Base-by-base conservation (phyloP, 2,329 filamentous ascomycete species). In the Trichoderma koningii region DNA sequence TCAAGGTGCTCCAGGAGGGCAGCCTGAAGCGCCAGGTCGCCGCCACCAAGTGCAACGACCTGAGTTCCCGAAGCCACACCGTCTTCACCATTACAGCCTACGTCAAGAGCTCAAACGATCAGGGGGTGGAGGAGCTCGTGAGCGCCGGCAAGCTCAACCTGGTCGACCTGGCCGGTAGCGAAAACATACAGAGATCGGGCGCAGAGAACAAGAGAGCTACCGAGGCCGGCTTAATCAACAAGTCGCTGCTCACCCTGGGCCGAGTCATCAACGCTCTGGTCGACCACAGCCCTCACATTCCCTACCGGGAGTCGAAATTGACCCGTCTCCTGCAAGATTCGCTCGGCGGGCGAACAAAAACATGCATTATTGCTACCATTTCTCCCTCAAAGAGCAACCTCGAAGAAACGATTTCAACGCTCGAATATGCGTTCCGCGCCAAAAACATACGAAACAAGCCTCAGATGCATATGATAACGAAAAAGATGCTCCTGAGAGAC, bases 371-470 rank as follows among this genome's bases (percentile, higher is more conserved):
- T 73, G 95, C 95, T 6, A 99, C 95, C 0, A 85, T 99, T 47
- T 98, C 95, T 2, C 93, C 95, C 1, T 92, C 93, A 7, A 96
- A 95, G 77, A 93, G 89, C 77, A 99, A 98, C 71, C 82, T 99
- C 1, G 95, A 99, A 73, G 95, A 99, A 77, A 99, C 96, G 0
- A 98, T 99, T 66, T 98, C 95, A 0, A 99, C 96, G 0, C 84
- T 99, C 1, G 95, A 99, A 76, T 99, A 99, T 74, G 96, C 95
- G 12, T 98, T 98, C 79, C 87, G 95, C 53, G 95, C 95, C 17
- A 99, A 99, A 81, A 98, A 99, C 71, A 99, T 99, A 72, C 90
- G 92, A 56, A 99, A 99, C 78, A 97, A 97, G 77, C 96, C 95
- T 0, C 95, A 99, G 73, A 84, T 96, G 71, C 99, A 98, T 77